A percentile compares a stretch with the other conserved stretches of the same genome.
Evolutionary conservation across 331 rosid genomes (phyloP).

Genomic region (Stylosanthes scabra): DNA sequence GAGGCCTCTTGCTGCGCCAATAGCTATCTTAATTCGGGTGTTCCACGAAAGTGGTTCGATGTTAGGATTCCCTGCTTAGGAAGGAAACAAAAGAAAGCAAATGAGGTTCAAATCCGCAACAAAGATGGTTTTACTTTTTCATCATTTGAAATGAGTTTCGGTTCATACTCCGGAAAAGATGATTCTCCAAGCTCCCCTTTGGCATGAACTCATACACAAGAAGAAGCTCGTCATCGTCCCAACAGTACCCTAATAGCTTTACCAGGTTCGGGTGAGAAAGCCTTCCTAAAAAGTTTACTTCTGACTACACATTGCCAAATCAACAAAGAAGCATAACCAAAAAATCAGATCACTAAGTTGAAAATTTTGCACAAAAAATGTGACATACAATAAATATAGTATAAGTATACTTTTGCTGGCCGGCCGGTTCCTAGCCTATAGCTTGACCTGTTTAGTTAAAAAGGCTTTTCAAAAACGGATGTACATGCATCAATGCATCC

Average conservation of each 20-base stretch:
- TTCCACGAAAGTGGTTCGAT: conserved; percentile 78
- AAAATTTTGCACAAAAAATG: neutral
- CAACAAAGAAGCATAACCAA: neutral
- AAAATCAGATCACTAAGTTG: neutral
- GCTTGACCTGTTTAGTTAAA: no score
- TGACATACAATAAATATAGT: neutral
- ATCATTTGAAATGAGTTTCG: neutral
- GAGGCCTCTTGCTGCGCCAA: conserved; percentile 88
- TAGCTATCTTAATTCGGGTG: conserved; percentile 72
- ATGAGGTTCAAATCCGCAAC: conserved; percentile 19
- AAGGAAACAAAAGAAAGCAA: conserved; percentile 7
- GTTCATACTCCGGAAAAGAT: conserved; percentile 84
- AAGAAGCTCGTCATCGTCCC: conserved; percentile 85
- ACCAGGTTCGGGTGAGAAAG: conserved; percentile 90
- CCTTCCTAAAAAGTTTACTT: conserved; percentile 85
- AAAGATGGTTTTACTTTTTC: neutral
- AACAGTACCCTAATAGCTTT: conserved; percentile 78
- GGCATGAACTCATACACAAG: conserved; percentile 90
- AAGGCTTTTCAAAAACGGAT: no score
- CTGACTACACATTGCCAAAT: conserved; percentile 69
- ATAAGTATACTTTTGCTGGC: no score
- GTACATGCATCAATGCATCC: no score
- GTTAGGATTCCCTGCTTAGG: conserved; percentile 62
- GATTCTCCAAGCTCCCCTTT: conserved; percentile 92
- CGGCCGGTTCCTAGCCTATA: no score